phyloP scores from a whole-genome alignment of 2,329 filamentous ascomycete species.

The Sporothrix euskadiensis region DNA sequence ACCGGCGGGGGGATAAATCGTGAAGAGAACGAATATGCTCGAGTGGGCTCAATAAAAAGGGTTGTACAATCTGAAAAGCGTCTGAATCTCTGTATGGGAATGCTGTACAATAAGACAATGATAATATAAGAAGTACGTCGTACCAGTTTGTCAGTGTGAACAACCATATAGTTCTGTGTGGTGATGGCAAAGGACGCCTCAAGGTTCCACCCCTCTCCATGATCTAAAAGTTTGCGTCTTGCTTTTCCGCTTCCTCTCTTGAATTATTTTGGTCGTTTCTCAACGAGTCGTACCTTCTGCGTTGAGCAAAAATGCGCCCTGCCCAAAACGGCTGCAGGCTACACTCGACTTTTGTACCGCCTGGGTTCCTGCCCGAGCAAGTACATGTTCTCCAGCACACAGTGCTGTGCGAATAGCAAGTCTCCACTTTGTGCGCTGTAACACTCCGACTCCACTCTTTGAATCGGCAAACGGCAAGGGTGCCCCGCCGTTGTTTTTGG shows the following conservation, averaged over 20 bases:
- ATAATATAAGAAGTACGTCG: too few species aligned
- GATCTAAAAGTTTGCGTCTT: too few species aligned
- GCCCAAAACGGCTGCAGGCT: neutral
- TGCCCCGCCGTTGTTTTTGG: neutral
- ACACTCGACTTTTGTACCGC: neutral
- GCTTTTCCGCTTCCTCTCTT: too few species aligned
- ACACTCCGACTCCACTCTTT: neutral
- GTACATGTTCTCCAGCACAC: neutral
- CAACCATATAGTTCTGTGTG: neutral
- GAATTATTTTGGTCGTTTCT: neutral
- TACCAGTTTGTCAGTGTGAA: neutral
- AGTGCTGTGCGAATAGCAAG: neutral
- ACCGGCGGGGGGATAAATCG: too few species aligned
- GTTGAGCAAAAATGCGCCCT: neutral
- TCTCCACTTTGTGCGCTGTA: neutral
- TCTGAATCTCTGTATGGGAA: too few species aligned
- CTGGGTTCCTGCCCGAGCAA: neutral
- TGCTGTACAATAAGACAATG: too few species aligned
- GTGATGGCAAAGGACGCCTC: too few species aligned
- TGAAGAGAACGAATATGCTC: neutral
- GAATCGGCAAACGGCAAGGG: constrained; percentile 4
- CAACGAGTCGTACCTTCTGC: neutral
- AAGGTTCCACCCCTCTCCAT: too few species aligned
- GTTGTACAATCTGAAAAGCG: too few species aligned
- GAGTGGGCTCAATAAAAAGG: neutral